Base-by-base conservation (phyloP, 768 basidiomycete genomes). In the Candolleomyces aberdarensis region DNA sequence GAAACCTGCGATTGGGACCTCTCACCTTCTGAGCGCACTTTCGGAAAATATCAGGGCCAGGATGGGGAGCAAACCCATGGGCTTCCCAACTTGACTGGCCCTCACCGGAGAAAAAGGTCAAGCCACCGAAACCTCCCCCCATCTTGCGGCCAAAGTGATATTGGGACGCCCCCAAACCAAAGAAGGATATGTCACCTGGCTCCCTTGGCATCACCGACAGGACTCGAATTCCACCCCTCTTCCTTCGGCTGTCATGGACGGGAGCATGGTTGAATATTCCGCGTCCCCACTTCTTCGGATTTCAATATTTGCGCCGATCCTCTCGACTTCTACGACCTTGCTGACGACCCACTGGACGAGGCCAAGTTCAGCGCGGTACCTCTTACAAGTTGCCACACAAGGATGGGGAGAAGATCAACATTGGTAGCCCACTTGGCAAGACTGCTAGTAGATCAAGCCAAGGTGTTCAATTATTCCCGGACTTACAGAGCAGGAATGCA, bases 401-500 rank as follows among this genome's bases (percentile, higher is more conserved):
- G 71, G 94, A 96, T 64, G 96, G 96, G 2, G 95, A 96, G 63
- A 83, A 84, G 58, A 92, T 92, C 19, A 98, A 98, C 69, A 96
- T 99, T n/a, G 96, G 95, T 2, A 94, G 82, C 64, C 95, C 96
- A 4, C 82, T 98, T 4, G 82, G 86, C 44, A 97, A 98, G 75
- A 85, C 85, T 4, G 98, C 98, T 71, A 82, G 97, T 72, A 36
- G 94, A 98, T 68, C 88, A 92, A 65, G 96, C 97, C 36, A 98
- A 99, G 72, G 93, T 96, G 40, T 99, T 99, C 85, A 99, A 99
- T 71, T 99, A 98, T 69, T 97, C 96, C 48, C 87, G 96, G 40
- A 97, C 98, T 66, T 98, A 98, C 67, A 96, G 96, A n/a, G 96
- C 96, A 1, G 97, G 96, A 6, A 92, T 94, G 87, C 88, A 89